Evolutionary conservation across 1,284 basidiomycete species (phyloP).

Genomic region (Fomitopsis betulina): DNA sequence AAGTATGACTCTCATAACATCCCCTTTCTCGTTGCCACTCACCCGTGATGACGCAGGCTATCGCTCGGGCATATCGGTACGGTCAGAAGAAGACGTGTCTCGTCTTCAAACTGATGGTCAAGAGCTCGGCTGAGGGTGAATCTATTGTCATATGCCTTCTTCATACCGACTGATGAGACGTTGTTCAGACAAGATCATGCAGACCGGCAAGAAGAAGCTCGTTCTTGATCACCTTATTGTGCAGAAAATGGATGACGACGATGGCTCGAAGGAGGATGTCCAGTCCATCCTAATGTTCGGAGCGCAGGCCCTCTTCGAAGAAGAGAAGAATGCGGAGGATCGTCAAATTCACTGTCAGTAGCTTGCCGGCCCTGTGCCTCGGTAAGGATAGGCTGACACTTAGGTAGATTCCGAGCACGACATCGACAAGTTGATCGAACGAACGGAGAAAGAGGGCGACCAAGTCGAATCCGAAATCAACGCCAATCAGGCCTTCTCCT

Average conservation of each 20-base stretch:
- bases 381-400: not conserved
- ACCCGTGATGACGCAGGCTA: constrained; percentile 52
- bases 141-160: not conserved
- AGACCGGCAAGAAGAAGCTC: constrained; percentile 87
- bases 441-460: constrained; percentile 72
- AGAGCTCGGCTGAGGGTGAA: constrained; percentile 83
- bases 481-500: constrained; percentile 61
- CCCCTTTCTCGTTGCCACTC: not conserved
- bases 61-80: constrained; percentile 83
- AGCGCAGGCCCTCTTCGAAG: constrained; percentile 75
- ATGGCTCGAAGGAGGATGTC: constrained; percentile 67
- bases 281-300: constrained; percentile 82
- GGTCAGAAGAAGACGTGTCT: constrained; percentile 80
- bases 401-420: constrained; percentile 69
- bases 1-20: not conserved
- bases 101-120: constrained; percentile 91
- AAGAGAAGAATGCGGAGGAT: constrained; percentile 37
- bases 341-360: constrained; percentile 70
- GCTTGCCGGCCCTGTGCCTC: not conserved
- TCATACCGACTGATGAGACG: constrained; percentile 1
- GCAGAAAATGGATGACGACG: constrained; percentile 85
- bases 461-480: constrained; percentile 41
- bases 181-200: constrained; percentile 74
- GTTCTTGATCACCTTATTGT: constrained; percentile 90
- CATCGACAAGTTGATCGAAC: constrained; percentile 79